phyloP scores from a whole-genome alignment of 768 basidiomycete species.

The Leccinum obscurum region DNA sequence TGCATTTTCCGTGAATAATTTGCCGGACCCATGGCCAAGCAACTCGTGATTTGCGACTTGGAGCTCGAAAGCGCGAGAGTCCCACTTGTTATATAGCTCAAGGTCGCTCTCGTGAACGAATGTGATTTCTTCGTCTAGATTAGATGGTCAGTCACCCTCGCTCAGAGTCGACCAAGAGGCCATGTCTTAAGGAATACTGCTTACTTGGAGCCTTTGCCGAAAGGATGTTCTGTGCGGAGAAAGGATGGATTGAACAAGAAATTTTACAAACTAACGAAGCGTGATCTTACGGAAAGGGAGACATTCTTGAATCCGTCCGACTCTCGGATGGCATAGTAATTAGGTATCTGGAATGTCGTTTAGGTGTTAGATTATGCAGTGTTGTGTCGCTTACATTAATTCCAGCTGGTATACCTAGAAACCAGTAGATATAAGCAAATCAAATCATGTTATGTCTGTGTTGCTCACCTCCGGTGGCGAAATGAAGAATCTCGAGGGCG shows the following conservation, averaged over 20 bases:
- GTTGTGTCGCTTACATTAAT: slow-evolving; percentile 60
- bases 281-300: slow-evolving; percentile 64
- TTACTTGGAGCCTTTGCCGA: slow-evolving; percentile 84
- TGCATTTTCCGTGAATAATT: slow-evolving; percentile 73
- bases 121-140: slow-evolving; percentile 69
- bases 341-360: slow-evolving; percentile 60
- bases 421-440: background rate
- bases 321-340: slow-evolving; percentile 84
- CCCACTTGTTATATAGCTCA: slow-evolving; percentile 75
- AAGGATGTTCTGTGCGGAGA: slow-evolving; percentile 64
- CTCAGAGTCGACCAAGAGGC: background rate
- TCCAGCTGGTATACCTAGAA: slow-evolving; percentile 76
- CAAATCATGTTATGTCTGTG: background rate
- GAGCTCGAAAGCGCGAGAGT: slow-evolving; percentile 75
- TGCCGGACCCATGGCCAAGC: slow-evolving; percentile 83
- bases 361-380: background rate
- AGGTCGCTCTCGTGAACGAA: slow-evolving; percentile 83
- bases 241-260: background rate
- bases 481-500: slow-evolving; percentile 77
- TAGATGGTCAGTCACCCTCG: background rate
- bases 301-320: slow-evolving; percentile 88
- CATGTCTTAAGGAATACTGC: slow-evolving; percentile 16
- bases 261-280: background rate
- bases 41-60: slow-evolving; percentile 92
- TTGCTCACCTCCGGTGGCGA: slow-evolving; percentile 74